Evolutionary conservation across 805 yeast genomes (phyloP).

Genomic region (Sugiyamaella boreocaroliniensis): DNA sequence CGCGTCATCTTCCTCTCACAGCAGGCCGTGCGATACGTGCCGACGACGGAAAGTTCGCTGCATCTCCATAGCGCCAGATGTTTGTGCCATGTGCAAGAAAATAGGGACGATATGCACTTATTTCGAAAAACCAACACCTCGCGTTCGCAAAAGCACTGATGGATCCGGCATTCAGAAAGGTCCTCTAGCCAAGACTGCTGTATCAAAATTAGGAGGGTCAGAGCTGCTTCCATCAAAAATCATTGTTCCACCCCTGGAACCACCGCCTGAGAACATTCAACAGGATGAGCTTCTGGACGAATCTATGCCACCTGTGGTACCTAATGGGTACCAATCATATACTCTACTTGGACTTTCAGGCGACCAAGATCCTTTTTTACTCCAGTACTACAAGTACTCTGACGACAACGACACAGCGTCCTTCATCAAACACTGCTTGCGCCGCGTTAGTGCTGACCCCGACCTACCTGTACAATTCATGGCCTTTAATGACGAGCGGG

Average conservation of each 20-base stretch:
- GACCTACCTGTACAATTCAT: slow-evolving; percentile 24
- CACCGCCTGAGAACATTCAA: slow-evolving; percentile 4
- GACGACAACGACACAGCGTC: slow-evolving; percentile 16
- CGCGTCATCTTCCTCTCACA: background rate
- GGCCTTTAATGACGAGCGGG: slow-evolving; percentile 19
- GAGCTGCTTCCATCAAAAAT: slow-evolving; percentile 4
- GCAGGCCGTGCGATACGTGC: slow-evolving; percentile 21
- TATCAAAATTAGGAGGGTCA: background rate
- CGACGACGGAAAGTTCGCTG: slow-evolving; percentile 19
- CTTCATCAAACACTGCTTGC: slow-evolving; percentile 27
- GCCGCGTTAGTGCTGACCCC: slow-evolving; percentile 19
- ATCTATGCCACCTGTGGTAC: slow-evolving; percentile 20
- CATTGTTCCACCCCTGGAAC: slow-evolving; percentile 14
- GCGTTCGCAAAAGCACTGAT: background rate
- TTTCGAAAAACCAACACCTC: slow-evolving; percentile 13
- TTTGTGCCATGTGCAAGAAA: slow-evolving; percentile 18
- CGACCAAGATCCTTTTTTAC: slow-evolving; percentile 30
- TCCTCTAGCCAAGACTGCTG: background rate
- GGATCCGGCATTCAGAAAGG: background rate
- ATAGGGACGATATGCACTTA: slow-evolving; percentile 18
- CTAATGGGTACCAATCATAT: slow-evolving; percentile 22
- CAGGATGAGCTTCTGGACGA: slow-evolving; percentile 6
- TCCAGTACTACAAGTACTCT: slow-evolving; percentile 22
- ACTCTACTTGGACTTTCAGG: slow-evolving; percentile 27
- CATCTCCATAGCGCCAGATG: slow-evolving; percentile 9